These are phyloP conservation scores for Allium fistulosum DNA, from an alignment of 106 monocot genomes.

Conservation along the genomic window DNA sequence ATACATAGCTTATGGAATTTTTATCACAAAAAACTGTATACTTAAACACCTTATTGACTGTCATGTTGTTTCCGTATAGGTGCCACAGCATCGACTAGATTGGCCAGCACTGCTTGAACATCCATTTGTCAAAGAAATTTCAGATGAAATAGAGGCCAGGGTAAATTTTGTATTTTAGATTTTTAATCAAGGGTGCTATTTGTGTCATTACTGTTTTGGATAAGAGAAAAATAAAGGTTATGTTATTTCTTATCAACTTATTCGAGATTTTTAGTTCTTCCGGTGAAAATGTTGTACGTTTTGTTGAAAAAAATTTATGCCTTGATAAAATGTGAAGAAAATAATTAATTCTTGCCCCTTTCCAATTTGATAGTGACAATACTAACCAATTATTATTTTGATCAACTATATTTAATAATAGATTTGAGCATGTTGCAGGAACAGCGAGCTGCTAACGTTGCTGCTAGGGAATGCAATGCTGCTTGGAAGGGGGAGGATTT, in stretches of 20 bases:
- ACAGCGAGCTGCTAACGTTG: slow-evolving; percentile 21
- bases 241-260: background rate
- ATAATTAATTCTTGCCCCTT: background rate
- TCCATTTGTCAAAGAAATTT: slow-evolving; percentile 86
- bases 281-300: no score
- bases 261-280: no score
- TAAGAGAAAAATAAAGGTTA: background rate
- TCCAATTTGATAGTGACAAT: no score
- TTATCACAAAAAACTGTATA: no score
- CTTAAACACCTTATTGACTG: background rate
- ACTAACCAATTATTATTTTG: no score
- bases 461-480: slow-evolving; percentile 32
- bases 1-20: no score
- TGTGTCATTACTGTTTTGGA: background rate
- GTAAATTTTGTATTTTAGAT: slow-evolving; percentile 22
- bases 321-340: background rate
- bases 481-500: slow-evolving; percentile 32
- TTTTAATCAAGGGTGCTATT: background rate
- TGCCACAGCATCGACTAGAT: slow-evolving; percentile 74
- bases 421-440: slow-evolving; percentile 15
- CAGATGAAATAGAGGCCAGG: slow-evolving; percentile 35
- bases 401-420: no score
- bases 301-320: no score
- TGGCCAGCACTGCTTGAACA: slow-evolving; percentile 94
- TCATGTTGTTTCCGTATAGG: slow-evolving; percentile 15